phyloP scores from a whole-genome alignment of 345 rosid species.

The Lumnitzera littorea region DNA sequence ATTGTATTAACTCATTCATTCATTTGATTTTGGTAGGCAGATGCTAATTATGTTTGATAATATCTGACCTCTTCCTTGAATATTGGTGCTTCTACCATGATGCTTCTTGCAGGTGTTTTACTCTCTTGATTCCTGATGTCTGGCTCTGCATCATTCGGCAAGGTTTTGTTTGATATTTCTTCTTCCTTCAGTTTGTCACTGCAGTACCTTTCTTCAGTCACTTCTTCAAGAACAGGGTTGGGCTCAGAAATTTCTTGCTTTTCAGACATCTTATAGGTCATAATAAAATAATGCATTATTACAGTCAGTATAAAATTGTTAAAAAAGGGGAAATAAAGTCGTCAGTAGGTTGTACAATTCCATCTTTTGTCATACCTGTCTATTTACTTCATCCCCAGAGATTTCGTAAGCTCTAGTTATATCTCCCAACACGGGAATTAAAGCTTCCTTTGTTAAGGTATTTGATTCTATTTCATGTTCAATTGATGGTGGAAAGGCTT shows the following conservation, averaged over 20 bases:
- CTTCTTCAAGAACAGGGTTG: neutral
- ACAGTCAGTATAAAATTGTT: no score
- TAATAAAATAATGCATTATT: neutral
- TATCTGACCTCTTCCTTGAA: slow-evolving; percentile 33
- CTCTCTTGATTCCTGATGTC: slow-evolving; percentile 8
- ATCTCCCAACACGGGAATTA: neutral
- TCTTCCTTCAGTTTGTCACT: slow-evolving; percentile 2
- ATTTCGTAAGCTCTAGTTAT: neutral
- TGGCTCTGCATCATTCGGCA: slow-evolving; percentile 5
- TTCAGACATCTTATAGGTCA: neutral
- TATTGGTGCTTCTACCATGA: slow-evolving; percentile 16
- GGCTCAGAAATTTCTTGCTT: neutral
- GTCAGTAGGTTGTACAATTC: neutral
- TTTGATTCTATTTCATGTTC: neutral
- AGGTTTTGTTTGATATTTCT: slow-evolving; percentile 1
- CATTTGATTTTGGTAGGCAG: no score
- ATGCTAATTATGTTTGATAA: no score
- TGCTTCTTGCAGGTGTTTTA: slow-evolving; percentile 13
- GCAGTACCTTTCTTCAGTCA: neutral
- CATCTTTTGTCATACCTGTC: neutral
- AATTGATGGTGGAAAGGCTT: neutral
- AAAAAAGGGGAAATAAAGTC: no score
- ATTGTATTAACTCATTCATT: no score
- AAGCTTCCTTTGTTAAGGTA: neutral
- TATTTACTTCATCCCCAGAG: neutral